Percentiles rank a stretch among this genome's conserved stretches.
Evolutionary conservation across 2,329 filamentous ascomycete genomes (phyloP).

Genomic region (Colletotrichum caudatum): DNA sequence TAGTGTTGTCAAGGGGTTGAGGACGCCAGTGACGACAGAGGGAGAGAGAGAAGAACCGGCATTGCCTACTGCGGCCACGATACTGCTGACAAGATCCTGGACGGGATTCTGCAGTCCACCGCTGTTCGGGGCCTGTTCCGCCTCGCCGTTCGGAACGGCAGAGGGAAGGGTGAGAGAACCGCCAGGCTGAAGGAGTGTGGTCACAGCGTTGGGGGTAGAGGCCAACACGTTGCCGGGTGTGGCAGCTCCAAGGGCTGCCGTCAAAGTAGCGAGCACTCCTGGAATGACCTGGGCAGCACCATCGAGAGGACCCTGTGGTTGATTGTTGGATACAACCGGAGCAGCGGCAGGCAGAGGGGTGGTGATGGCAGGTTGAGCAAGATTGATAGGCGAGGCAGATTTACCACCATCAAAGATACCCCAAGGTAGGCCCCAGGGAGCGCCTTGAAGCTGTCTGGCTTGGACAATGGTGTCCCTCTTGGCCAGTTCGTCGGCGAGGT

Average conservation of each 20-base stretch:
- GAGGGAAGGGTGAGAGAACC: background rate
- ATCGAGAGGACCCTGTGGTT: conserved; percentile 13
- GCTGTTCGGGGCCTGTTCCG: background rate
- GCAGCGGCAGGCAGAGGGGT: conserved; percentile 18
- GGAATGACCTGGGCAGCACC: conserved; percentile 2
- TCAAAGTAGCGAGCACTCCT: conserved; percentile 1
- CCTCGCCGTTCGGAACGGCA: background rate
- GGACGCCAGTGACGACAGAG: background rate
- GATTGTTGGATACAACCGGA: background rate
- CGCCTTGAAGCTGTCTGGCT: conserved; percentile 30
- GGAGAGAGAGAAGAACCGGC: background rate
- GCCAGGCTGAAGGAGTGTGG: background rate
- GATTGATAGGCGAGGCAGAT: background rate
- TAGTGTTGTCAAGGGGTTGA: background rate
- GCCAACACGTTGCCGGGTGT: background rate
- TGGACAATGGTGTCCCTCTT: background rate
- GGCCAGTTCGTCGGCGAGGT: background rate
- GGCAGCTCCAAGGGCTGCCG: background rate
- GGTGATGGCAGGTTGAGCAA: conserved; percentile 14
- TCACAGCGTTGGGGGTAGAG: background rate
- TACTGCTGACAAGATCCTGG: conserved; percentile 1
- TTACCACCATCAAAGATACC: conserved; percentile 23
- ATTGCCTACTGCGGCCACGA: background rate
- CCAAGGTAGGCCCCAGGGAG: conserved; percentile 14
- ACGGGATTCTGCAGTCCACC: conserved; percentile 4